Evolutionary conservation across 1,284 basidiomycete genomes (phyloP).

Genomic region (Cryptococcus sp.): DNA sequence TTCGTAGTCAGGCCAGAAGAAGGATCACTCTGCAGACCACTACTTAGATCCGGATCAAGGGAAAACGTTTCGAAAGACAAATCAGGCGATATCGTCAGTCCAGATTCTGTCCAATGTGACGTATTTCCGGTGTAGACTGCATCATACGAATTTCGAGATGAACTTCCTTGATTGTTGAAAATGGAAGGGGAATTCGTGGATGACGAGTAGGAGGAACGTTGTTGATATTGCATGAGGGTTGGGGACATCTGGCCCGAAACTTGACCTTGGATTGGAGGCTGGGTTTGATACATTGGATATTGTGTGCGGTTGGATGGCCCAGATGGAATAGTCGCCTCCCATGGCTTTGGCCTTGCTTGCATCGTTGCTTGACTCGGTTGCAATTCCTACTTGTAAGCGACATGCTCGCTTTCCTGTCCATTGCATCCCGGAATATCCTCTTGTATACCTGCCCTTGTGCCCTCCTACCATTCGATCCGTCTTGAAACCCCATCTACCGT

Average conservation of each 20-base stretch:
- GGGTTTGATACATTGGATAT: not conserved
- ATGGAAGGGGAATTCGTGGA: too few relatives aligned
- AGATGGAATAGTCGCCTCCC: constrained; percentile 6
- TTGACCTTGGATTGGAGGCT: not conserved
- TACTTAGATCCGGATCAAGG: not conserved
- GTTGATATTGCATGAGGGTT: too few relatives aligned
- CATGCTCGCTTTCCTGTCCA: not conserved
- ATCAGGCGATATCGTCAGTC: not conserved
- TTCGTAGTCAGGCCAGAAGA: not conserved
- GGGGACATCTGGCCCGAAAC: not conserved
- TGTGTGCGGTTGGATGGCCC: not conserved
- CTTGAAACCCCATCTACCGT: too few relatives aligned
- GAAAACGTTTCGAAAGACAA: not conserved
- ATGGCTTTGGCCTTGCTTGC: constrained; percentile 17
- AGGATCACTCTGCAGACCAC: not conserved
- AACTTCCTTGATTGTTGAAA: too few relatives aligned
- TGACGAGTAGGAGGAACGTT: too few relatives aligned
- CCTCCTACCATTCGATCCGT: not conserved
- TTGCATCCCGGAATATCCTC: too few relatives aligned
- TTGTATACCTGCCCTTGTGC: not conserved
- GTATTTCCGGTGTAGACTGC: too few relatives aligned
- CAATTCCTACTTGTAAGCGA: constrained; percentile 8
- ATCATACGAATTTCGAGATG: too few relatives aligned
- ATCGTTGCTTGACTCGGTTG: constrained; percentile 14
- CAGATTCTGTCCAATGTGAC: not conserved